Evolutionary conservation across 768 basidiomycete species (phyloP).

Genomic region (Pleurotus tuoliensis): DNA sequence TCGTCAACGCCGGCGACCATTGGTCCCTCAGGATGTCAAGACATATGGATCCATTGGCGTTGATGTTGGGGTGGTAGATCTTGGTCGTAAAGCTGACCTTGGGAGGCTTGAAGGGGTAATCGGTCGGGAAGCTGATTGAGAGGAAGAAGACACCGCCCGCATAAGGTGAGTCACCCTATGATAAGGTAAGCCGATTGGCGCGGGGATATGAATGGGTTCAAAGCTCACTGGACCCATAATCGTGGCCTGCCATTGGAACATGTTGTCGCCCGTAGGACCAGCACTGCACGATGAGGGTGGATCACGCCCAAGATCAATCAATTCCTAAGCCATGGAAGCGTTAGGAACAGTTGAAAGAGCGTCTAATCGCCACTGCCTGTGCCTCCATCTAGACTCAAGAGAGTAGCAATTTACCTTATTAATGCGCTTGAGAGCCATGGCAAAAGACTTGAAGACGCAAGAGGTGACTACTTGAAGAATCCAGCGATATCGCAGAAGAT

Average conservation of each 20-base stretch:
- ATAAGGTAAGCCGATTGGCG: constrained; percentile 17
- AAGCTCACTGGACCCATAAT: constrained; percentile 96
- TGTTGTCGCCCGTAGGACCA: constrained; percentile 95
- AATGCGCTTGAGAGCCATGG: constrained; percentile 98
- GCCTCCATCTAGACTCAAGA: constrained; percentile 2
- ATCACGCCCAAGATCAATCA: constrained; percentile 98
- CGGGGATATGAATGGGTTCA: neutral
- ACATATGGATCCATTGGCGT: constrained; percentile 98
- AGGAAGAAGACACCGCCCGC: constrained; percentile 99
- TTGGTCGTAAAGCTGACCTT: constrained; percentile 99
- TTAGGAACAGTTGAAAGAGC: constrained; percentile 12
- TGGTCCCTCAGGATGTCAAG: constrained; percentile 98
- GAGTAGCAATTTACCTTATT: constrained; percentile 71
- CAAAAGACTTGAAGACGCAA: constrained; percentile 11
- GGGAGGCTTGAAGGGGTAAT: constrained; percentile 99
- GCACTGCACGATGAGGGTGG: constrained; percentile 99
- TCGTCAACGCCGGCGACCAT: constrained; percentile 98
- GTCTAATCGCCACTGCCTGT: constrained; percentile 11
- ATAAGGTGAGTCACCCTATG: constrained; percentile 94
- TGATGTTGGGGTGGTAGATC: constrained; percentile 99
- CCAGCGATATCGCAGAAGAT: constrained; percentile 6
- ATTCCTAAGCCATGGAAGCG: constrained; percentile 61
- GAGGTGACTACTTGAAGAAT: neutral
- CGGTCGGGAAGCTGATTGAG: constrained; percentile 88
- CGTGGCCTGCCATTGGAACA: constrained; percentile 99